phyloP scores from a whole-genome alignment of 176 grass and related monocot species.

The Phyllostachys edulis region DNA sequence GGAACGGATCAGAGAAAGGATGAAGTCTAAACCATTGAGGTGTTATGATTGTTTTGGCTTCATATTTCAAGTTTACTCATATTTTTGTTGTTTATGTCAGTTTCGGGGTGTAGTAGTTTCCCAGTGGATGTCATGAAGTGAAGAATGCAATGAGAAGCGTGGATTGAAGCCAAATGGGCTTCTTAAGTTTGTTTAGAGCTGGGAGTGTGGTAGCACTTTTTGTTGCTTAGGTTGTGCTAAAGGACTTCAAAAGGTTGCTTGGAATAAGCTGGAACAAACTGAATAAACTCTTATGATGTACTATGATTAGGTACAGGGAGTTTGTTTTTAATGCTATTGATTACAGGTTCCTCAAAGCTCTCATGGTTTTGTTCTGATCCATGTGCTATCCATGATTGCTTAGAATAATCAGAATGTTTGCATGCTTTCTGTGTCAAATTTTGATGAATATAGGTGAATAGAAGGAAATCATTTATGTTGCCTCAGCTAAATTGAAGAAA shows the following conservation, averaged over 20 bases:
- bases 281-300: background rate
- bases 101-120: background rate
- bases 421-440: background rate
- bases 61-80: background rate
- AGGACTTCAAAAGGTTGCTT: background rate
- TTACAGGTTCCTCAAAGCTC: background rate
- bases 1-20: background rate
- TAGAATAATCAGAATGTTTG: background rate
- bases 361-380: slow-evolving; percentile 10
- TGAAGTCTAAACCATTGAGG: background rate
- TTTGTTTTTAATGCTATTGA: background rate
- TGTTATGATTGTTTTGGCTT: background rate
- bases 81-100: background rate
- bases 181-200: background rate
- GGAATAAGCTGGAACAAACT: background rate
- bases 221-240: background rate
- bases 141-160: background rate
- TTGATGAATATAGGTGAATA: background rate
- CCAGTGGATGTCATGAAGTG: background rate
- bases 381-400: slow-evolving; percentile 1
- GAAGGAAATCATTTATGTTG: background rate
- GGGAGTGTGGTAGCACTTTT: background rate
- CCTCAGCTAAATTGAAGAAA: background rate
- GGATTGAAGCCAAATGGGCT: background rate
- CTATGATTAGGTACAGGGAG: background rate